Evolutionary conservation across 148 eudicot species (phyloP).

Genomic region (Vaccinium macrocarpon): DNA sequence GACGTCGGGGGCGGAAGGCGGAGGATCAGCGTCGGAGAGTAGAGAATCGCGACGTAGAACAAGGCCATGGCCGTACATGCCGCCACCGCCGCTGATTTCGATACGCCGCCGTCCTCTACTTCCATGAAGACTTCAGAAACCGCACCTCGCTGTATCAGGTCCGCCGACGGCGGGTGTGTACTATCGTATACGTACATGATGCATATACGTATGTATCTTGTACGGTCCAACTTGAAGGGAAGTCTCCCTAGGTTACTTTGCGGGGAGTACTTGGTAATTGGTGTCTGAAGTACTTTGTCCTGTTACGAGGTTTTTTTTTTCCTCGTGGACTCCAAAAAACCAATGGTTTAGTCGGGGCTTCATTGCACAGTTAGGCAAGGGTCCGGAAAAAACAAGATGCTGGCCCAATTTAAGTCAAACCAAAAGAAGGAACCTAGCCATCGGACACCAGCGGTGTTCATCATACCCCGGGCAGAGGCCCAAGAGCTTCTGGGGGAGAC

Average conservation of each 20-base stretch:
- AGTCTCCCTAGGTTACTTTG: not conserved
- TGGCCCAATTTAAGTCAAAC: too few relatives aligned
- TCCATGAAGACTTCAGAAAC: not conserved
- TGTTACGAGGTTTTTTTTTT: too few relatives aligned
- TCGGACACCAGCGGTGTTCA: too few relatives aligned
- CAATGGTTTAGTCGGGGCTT: too few relatives aligned
- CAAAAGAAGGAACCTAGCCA: too few relatives aligned
- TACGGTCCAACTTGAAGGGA: not conserved
- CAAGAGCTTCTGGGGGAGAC: too few relatives aligned
- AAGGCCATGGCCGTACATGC: constrained; percentile 64
- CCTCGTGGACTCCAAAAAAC: too few relatives aligned
- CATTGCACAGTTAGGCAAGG: too few relatives aligned
- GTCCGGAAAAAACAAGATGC: too few relatives aligned
- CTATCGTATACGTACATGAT: not conserved
- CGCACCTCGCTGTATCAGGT: not conserved
- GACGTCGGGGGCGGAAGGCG: constrained; percentile 66
- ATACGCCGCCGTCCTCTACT: constrained; percentile 20
- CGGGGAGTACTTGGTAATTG: not conserved
- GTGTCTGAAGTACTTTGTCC: not conserved
- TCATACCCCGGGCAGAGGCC: too few relatives aligned
- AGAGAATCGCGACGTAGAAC: constrained; percentile 70
- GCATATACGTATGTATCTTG: not conserved
- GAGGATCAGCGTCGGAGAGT: constrained; percentile 69
- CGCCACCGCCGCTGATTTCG: constrained; percentile 46
- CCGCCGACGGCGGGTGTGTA: not conserved